These are phyloP conservation scores for Passalora sequoiae DNA, from an alignment of 2,329 filamentous ascomycete species.

Conservation along the genomic window DNA sequence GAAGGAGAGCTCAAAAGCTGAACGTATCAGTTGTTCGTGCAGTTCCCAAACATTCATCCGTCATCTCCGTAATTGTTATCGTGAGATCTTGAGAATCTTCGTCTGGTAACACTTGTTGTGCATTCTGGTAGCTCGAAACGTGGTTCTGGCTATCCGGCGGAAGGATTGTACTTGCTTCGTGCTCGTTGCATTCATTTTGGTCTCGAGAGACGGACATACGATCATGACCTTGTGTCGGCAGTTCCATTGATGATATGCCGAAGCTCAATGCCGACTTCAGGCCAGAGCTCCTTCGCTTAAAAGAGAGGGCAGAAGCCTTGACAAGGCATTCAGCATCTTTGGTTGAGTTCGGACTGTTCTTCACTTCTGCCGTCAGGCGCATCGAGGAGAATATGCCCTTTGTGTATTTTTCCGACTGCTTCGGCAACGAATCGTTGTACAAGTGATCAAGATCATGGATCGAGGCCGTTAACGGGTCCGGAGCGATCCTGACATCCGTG, in stretches of 20 bases:
- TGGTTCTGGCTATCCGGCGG: not conserved
- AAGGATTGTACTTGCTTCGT: not conserved
- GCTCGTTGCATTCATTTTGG: not conserved
- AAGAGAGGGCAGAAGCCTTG: not conserved
- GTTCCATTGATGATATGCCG: slow-evolving; percentile 4
- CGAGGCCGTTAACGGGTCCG: not conserved
- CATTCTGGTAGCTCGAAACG: slow-evolving; percentile 2
- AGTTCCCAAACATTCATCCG: not conserved
- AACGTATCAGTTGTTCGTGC: not conserved
- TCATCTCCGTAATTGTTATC: slow-evolving; percentile 5
- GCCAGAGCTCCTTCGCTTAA: not conserved
- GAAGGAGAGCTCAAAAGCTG: slow-evolving; percentile 1
- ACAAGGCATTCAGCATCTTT: not conserved
- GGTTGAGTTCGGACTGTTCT: not conserved
- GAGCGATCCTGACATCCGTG: too few species aligned
- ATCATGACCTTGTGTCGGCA: not conserved
- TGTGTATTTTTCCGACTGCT: not conserved
- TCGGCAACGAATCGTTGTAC: not conserved
- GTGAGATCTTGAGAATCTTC: slow-evolving; percentile 8
- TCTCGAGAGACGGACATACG: not conserved
- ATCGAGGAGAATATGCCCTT: not conserved
- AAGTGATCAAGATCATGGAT: not conserved
- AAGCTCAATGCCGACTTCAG: slow-evolving; percentile 2
- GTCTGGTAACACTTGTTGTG: slow-evolving; percentile 1
- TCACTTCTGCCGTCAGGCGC: not conserved